Percentiles rank a stretch among this genome's conserved stretches.
phyloP scores from a whole-genome alignment of 1,284 basidiomycete genomes.

The Tilletia caries region DNA sequence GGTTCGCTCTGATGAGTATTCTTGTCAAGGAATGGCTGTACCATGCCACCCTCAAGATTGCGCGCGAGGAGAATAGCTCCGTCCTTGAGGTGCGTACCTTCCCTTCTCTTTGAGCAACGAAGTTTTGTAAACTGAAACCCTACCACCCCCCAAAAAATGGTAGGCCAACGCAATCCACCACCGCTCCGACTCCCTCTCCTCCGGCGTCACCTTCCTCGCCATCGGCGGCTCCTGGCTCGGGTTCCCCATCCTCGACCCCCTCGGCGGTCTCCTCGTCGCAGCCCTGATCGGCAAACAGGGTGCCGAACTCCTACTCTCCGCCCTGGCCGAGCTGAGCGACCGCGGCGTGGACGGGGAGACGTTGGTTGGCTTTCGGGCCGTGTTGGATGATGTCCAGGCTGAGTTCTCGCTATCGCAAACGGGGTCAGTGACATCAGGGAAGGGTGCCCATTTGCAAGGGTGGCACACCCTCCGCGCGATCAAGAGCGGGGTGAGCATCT shows the following conservation, averaged over 20 bases:
- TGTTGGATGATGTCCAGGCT: constrained; percentile 23
- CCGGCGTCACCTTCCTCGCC: constrained; percentile 43
- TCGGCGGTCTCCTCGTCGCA: constrained; percentile 87
- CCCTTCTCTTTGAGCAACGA: neutral
- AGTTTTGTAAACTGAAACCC: neutral
- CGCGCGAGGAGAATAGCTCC: constrained; percentile 80
- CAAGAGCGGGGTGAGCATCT: constrained; percentile 41
- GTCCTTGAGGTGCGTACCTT: constrained; percentile 71
- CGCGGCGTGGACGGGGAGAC: constrained; percentile 69
- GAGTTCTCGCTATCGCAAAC: constrained; percentile 1
- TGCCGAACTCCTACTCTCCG: constrained; percentile 66
- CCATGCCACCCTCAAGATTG: constrained; percentile 63
- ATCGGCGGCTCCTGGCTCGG: constrained; percentile 73
- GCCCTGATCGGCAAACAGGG: constrained; percentile 84
- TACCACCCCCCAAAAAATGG: neutral
- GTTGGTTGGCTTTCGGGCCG: constrained; percentile 55
- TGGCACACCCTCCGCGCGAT: constrained; percentile 41
- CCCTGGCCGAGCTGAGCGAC: constrained; percentile 80
- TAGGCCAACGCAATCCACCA: constrained; percentile 64
- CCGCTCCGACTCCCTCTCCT: constrained; percentile 69
- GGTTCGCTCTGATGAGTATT: constrained; percentile 83
- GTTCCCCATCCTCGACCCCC: constrained; percentile 80
- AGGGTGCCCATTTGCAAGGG: constrained; percentile 9
- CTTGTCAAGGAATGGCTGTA: constrained; percentile 89
- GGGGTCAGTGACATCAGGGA: neutral